Evolutionary conservation across 768 basidiomycete species (phyloP).

Genomic region (Suillus subaureus): DNA sequence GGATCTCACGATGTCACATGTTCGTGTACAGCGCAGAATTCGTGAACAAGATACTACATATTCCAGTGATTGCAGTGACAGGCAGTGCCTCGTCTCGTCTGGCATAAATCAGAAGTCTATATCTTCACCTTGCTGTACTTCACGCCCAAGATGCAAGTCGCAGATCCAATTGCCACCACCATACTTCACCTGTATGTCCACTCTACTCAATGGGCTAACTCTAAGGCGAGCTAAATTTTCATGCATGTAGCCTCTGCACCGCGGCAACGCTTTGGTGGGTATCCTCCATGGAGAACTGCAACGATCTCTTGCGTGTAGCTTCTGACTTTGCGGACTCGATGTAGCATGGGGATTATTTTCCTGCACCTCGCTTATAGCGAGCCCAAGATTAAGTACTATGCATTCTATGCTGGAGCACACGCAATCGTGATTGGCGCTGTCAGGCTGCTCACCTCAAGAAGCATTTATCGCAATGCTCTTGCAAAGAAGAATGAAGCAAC

Average conservation of each 20-base stretch:
- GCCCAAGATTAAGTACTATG: background rate
- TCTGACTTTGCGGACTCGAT: background rate
- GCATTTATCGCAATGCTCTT: background rate
- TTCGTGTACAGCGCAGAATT: too few relatives aligned
- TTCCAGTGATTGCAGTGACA: background rate
- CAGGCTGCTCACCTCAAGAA: background rate
- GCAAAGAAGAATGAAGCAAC: background rate
- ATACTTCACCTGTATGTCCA: background rate
- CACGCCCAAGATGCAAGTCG: background rate
- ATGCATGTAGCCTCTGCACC: background rate
- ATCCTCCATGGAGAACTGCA: background rate
- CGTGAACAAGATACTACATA: too few relatives aligned
- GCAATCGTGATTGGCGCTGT: background rate
- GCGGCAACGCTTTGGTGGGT: background rate
- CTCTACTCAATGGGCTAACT: too few relatives aligned
- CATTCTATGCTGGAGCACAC: conserved; percentile 5
- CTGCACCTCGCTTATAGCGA: background rate
- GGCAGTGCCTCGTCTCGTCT: background rate
- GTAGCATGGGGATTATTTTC: background rate
- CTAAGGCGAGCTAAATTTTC: background rate
- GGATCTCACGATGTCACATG: too few relatives aligned
- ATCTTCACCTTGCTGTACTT: background rate
- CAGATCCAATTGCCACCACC: background rate
- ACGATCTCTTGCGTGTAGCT: background rate
- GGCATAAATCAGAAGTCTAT: background rate